Base-by-base conservation (phyloP, 768 basidiomycete species). In the Podaxis sp. region DNA sequence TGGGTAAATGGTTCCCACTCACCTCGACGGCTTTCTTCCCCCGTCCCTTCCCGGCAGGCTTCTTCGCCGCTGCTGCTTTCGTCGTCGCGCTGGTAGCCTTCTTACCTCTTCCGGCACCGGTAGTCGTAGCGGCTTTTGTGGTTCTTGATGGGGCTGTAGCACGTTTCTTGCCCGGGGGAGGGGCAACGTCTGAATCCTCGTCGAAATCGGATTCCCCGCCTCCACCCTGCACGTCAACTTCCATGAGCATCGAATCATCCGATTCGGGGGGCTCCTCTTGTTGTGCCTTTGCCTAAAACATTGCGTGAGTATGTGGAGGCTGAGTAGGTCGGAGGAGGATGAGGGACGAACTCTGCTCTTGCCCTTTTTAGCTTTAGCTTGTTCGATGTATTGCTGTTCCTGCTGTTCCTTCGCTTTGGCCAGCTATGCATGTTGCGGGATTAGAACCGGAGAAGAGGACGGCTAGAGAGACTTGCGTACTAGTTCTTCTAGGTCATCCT, bases 171-270 rank as follows among this genome's bases (percentile, higher is more conserved):
- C 73, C 72, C 2, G 80, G 79, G 8, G 80, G 73, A 30, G 72
- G 74, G 76, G 19, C 22, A 9, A 9, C 81, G 39, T 86, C 84
- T 2, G 76, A 80, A 28, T 85, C 80, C 52, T 82, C 80, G 19
- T 83, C 82, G 22, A 82, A 82, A 64, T 85, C 87, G 36, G 83
- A 88, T 17, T 33, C 33, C 33, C 78, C 83, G 2, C 72, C 82
- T 8, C 73, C 81, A 9, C 68, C 76, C 51, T 70, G 63, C 15
- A 64, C 73, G 64, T 90, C 89, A 52, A 92, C 72, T 53, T 94
- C 89, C 84, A 90, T 87, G 77, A 81, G 76, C 89, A 92, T 92
- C 2, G 89, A 92, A 70, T 93, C 92, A 38, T 87, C 89, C 2
- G 83, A 88, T 2, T 82, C 82, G 24, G 81, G 81, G 1, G 68